Conservation (phyloP, 2,329 filamentous ascomycete species). For the Dactylellina haptotyla region DNA sequence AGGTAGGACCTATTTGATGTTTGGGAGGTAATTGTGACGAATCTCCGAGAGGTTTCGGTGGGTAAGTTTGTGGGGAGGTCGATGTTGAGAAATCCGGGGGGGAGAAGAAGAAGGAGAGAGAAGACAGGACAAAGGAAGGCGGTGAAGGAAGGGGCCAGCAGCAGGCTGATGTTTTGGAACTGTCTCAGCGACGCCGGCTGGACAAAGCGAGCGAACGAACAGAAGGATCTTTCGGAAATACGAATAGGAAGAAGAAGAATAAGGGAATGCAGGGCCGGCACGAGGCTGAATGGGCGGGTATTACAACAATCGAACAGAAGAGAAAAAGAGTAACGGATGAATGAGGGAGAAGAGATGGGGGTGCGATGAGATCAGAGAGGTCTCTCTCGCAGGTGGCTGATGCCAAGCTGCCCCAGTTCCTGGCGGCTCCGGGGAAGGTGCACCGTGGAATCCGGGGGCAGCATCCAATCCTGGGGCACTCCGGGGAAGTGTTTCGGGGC, state of each 20-base stretch:
- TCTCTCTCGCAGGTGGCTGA: no score
- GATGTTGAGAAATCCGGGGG: neutral
- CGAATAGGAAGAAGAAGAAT: conserved; percentile 5
- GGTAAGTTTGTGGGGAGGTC: neutral
- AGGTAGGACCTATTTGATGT: neutral
- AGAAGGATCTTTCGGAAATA: no score
- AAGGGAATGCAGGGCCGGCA: neutral
- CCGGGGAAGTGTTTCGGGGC: neutral
- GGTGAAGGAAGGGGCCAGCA: conserved; percentile 14
- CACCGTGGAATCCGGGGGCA: no score
- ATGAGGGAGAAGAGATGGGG: neutral
- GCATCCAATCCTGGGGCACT: neutral
- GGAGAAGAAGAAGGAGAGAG: neutral
- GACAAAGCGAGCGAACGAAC: conserved; percentile 38
- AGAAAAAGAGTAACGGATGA: neutral
- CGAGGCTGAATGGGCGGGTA: neutral
- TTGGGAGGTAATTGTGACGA: neutral
- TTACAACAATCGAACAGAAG: neutral
- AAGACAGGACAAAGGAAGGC: conserved; percentile 9
- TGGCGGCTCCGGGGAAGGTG: no score
- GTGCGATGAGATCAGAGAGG: neutral
- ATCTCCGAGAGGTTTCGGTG: neutral
- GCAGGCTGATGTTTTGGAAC: conserved; percentile 3
- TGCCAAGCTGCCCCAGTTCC: no score
- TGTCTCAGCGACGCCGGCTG: conserved; percentile 8